Evolutionary conservation across 2,329 filamentous ascomycete genomes (phyloP), one percentile per base, ranked within the genome.

Genomic region (Aspergillus sp.): DNA sequence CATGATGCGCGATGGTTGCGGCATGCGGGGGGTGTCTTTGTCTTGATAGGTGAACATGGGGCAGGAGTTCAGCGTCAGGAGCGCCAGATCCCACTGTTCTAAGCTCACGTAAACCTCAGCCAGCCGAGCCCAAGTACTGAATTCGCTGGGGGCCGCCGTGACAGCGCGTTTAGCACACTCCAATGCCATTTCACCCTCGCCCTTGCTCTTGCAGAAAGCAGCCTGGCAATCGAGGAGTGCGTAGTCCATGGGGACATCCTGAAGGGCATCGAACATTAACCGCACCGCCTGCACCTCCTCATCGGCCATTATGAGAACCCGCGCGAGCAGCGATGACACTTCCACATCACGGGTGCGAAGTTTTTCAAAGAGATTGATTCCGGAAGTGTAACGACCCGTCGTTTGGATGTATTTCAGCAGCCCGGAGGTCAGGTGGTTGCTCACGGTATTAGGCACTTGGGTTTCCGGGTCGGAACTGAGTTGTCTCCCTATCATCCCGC

Each of bases 41-140:
- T 99, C 94, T 73, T 97, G 94, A 72, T 99, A 97, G 5, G 94
- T 99, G 72, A 99, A 99, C 94, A 99, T 99, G 7, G 94, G 94
- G 71, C 94, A 99, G 16, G 94, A 99, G 75, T 99, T 99, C 48
- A 99, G 81, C 3, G 94, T 97, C 4, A 96, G 86, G 20, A 99
- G 81, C 0, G 94, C 94, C 61, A 97, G 85, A 67, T 97, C 94
- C 91, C 94, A 99, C 68, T 96, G 90, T 70, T 99, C 94, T 74
- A 96, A 84, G 46, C 88, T 84, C 50, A 97, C 89, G 63, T 99
- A 99, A 29, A 97, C 88, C 69, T 97, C 91, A 2, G 92, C 92
- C 58, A 99, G 75, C 52, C 92, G 83, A 52, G 94, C 93, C 94
- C 94, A 99, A 0, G 94, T 97, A 49, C 90, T 89, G 67, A 99